Conservation (phyloP, 768 basidiomycete species). For the Mycena capillaripes region DNA sequence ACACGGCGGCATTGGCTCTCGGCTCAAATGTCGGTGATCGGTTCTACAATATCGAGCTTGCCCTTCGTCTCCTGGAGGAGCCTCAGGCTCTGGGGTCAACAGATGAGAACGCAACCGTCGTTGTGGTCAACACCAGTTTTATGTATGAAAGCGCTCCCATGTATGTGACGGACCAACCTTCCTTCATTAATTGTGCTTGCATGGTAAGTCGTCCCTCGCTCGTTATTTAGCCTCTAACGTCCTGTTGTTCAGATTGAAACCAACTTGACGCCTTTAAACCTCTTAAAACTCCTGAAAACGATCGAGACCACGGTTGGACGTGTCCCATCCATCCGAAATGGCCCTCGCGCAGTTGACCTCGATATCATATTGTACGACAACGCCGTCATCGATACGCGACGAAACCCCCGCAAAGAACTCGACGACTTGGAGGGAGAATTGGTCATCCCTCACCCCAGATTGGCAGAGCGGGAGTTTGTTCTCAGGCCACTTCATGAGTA, state of each 20-base stretch:
- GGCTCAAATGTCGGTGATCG: constrained; percentile 94
- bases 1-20: constrained; percentile 77
- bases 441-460: constrained; percentile 86
- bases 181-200: constrained; percentile 93
- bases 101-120: constrained; percentile 55
- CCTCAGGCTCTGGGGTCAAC: constrained; percentile 48
- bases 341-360: constrained; percentile 91
- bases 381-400: constrained; percentile 69
- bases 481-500: constrained; percentile 91
- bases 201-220: constrained; percentile 66
- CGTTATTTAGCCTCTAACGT: not conserved
- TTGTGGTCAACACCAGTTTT: constrained; percentile 79
- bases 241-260: constrained; percentile 75
- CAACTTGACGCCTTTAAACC: constrained; percentile 66
- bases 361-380: constrained; percentile 87
- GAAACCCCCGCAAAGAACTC: constrained; percentile 52
- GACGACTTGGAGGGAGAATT: constrained; percentile 78
- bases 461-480: constrained; percentile 93
- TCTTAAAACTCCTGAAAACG: constrained; percentile 77
- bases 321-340: constrained; percentile 82
- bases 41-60: constrained; percentile 84
- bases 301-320: constrained; percentile 86
- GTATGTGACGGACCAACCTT: constrained; percentile 93
- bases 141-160: constrained; percentile 95
- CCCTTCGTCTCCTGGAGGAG: constrained; percentile 78